Percentiles rank a stretch among this genome's conserved stretches.
These are phyloP conservation scores for Xylaria sp. DNA, from an alignment of 2,329 filamentous ascomycete species.

Conservation along the genomic window DNA sequence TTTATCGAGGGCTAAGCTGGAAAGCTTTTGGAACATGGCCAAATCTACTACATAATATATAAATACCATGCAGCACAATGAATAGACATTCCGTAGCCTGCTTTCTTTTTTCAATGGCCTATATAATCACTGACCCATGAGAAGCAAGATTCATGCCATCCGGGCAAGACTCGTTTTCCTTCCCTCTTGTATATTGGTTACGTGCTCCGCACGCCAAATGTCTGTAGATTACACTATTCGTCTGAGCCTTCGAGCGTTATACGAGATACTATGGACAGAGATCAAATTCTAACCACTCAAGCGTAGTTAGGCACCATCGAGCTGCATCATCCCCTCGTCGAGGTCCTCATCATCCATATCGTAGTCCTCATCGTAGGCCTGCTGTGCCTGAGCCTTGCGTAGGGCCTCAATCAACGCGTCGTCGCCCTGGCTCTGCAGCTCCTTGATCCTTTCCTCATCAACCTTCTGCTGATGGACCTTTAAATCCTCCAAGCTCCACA, in stretches of 20 bases:
- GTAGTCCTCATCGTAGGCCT: slow-evolving; percentile 55
- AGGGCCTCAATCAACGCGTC: slow-evolving; percentile 48
- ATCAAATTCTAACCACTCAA: not conserved
- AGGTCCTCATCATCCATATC: slow-evolving; percentile 63
- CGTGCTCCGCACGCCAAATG: not conserved
- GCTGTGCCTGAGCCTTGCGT: slow-evolving; percentile 43
- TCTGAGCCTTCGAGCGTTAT: not conserved
- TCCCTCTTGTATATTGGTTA: slow-evolving; percentile 4
- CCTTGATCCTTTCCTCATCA: slow-evolving; percentile 73
- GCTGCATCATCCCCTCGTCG: slow-evolving; percentile 66
- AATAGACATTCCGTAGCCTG: not conserved
- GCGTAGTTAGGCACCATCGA: slow-evolving; percentile 39
- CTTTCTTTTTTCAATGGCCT: not conserved
- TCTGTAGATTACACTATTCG: not conserved
- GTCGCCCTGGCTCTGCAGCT: slow-evolving; percentile 63
- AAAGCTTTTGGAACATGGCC: slow-evolving; percentile 92
- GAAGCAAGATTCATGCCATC: slow-evolving; percentile 3
- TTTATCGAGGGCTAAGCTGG: slow-evolving; percentile 84
- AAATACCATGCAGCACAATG: slow-evolving; percentile 36
- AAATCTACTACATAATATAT: slow-evolving; percentile 63
- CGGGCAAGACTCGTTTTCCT: not conserved
- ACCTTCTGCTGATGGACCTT: slow-evolving; percentile 80
- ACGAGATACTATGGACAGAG: not conserved
- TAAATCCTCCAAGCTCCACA: slow-evolving; percentile 86
- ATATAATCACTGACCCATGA: not conserved